A percentile compares a stretch with the other conserved stretches of the same genome.
Evolutionary conservation across 192 early-diverging fungal species (phyloP).

Genomic region (Podila epicladia): DNA sequence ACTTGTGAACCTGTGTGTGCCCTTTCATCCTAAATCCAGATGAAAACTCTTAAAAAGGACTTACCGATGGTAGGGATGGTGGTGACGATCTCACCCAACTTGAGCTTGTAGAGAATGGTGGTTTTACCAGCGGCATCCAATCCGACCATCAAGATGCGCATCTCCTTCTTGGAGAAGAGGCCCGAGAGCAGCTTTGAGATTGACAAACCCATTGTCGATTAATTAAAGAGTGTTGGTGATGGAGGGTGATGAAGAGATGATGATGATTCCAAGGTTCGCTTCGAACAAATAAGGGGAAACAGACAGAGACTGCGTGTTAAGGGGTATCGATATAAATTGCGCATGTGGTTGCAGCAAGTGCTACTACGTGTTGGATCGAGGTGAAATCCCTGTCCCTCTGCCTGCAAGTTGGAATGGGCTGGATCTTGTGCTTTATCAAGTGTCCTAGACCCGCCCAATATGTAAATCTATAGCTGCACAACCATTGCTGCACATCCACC

Average conservation of each 20-base stretch:
- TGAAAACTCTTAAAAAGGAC: constrained; percentile 2
- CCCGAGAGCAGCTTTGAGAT: constrained; percentile 82
- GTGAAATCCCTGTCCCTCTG: no score
- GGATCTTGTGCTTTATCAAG: no score
- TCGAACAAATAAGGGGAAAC: not conserved
- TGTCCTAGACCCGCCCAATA: no score
- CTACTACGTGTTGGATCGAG: no score
- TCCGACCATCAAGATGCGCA: constrained; percentile 98
- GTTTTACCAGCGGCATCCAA: constrained; percentile 97
- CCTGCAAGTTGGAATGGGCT: no score
- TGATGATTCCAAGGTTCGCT: constrained; percentile 14
- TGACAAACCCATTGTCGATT: constrained; percentile 82
- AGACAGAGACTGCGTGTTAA: not conserved
- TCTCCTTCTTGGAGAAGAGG: constrained; percentile 94
- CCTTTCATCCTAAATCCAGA: no score
- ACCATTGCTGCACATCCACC: no score
- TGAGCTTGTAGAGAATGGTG: constrained; percentile 99
- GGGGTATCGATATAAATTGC: not conserved
- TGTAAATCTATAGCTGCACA: no score
- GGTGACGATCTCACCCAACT: constrained; percentile 98
- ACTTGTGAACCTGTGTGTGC: no score
- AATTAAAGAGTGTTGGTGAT: constrained; percentile 6
- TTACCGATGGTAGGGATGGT: constrained; percentile 99
- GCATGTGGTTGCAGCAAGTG: no score
- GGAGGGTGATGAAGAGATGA: constrained; percentile 6